Evolutionary conservation across 805 yeast genomes (phyloP), one percentile per base, ranked within the genome.

Genomic region (Blastobotrys peoriensis): DNA sequence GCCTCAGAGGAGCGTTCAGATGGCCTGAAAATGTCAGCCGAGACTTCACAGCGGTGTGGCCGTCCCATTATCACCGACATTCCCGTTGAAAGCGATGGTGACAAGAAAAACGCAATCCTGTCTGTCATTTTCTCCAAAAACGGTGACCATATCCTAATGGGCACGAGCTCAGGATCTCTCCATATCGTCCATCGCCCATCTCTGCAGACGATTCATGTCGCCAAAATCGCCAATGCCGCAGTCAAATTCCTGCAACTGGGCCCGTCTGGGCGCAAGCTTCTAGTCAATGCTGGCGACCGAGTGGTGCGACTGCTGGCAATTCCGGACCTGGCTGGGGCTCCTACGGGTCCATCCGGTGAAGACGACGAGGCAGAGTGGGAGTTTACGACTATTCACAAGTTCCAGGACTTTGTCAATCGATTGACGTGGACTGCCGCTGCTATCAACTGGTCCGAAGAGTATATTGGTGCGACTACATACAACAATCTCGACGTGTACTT

Each of bases 391-490:
- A 89, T 83, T 52, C 91, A 85, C 58, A 80, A 78, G 56, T 89
- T 86, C 59, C 96, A 88, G 62, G 96, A 89, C 62, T 86, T 86
- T 39, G 95, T 89, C 28, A 89, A 87, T 63, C 69, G 83, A 50
- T 68, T 87, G 39, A 95, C 86, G 59, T 89, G 96, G 96, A 88
- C 87, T 60, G 71, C 86, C 0, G 79, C 86, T 3, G 67, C 79
- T 6, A 81, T 85, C 64, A 84, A 85, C 52, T 78, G 81, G 45
- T 76, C 78, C 4, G 82, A 80, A 1, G 97, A 91, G 47, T 89
- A 84, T 60, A 64, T 89, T n/a, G 80, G 86, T 42, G 97, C 96
- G 0, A 80, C 95, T 0, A 84, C 96, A 0, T 80, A 78, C 60
- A 95, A 95, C 9, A 81, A 89, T 3, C 81, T 93, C 0, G 95